phyloP scores from a whole-genome alignment of 805 yeast genomes.

The Wickerhamomyces hampshirensis region DNA sequence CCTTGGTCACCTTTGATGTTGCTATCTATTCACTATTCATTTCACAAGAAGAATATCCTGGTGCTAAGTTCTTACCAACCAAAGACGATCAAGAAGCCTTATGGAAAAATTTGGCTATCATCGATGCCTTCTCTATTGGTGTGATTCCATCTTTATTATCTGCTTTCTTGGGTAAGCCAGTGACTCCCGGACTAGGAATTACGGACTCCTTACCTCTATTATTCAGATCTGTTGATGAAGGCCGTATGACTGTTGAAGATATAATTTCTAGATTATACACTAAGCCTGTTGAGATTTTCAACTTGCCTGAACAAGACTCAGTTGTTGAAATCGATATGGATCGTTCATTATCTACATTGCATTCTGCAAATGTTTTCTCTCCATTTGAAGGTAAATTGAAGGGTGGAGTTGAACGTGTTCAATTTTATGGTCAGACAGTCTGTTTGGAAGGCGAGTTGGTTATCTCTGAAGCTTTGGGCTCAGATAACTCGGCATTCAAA shows the following conservation, averaged over 20 bases:
- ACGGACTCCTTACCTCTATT: conserved; percentile 79
- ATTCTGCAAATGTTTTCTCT: conserved; percentile 42
- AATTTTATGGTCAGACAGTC: conserved; percentile 70
- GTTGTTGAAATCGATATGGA: conserved; percentile 80
- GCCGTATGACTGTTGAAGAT: conserved; percentile 66
- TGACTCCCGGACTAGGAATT: conserved; percentile 71
- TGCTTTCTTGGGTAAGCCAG: conserved; percentile 52
- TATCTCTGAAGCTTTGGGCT: conserved; percentile 57
- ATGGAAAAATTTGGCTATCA: conserved; percentile 66
- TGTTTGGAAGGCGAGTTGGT: conserved; percentile 79
- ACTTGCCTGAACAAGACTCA: conserved; percentile 76
- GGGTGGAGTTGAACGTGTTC: conserved; percentile 89
- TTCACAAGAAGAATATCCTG: conserved; percentile 65
- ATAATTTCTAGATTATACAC: conserved; percentile 70
- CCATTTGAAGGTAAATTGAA: conserved; percentile 54
- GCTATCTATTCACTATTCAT: conserved; percentile 74
- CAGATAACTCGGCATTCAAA: conserved; percentile 26
- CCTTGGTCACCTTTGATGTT: conserved; percentile 87
- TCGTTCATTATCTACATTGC: conserved; percentile 45
- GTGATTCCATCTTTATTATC: conserved; percentile 71
- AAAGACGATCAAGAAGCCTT: conserved; percentile 74
- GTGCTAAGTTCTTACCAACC: conserved; percentile 71
- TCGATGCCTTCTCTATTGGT: conserved; percentile 89
- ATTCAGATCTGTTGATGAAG: conserved; percentile 72
- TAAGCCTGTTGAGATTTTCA: conserved; percentile 78